Conservation (phyloP, 257 asterid species). For the Fraxinus excelsior region DNA sequence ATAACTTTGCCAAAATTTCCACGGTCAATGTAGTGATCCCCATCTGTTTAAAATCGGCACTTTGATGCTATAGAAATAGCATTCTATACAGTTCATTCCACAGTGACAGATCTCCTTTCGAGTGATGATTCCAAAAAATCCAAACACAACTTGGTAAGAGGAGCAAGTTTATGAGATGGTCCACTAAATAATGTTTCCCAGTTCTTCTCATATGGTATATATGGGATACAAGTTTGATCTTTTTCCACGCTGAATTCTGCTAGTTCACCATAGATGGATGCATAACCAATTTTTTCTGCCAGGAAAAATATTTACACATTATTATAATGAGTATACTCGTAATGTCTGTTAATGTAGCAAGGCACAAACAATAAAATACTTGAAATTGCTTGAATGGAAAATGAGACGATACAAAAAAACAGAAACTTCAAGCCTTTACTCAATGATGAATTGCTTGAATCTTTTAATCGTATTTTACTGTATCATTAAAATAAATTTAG, state of each 20-base stretch:
- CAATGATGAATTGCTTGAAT: too few relatives aligned
- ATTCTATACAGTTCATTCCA: constrained; percentile 31
- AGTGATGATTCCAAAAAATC: constrained; percentile 70
- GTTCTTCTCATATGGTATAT: constrained; percentile 44
- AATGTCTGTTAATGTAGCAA: background rate
- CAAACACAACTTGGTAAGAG: constrained; percentile 68
- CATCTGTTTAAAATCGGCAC: background rate
- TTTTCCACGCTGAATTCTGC: constrained; percentile 52
- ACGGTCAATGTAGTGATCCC: background rate
- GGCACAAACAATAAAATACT: background rate
- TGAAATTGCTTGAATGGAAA: too few relatives aligned
- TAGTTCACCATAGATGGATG: constrained; percentile 75
- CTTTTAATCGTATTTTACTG: too few relatives aligned
- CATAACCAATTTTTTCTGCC: constrained; percentile 63
- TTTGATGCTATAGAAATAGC: background rate
- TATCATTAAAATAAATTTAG: too few relatives aligned
- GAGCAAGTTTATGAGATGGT: constrained; percentile 84
- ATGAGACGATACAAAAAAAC: too few relatives aligned
- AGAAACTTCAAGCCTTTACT: too few relatives aligned
- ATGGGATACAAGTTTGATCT: constrained; percentile 34
- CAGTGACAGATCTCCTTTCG: constrained; percentile 53
- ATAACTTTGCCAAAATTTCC: background rate
- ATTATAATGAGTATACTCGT: background rate
- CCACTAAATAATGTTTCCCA: constrained; percentile 79
- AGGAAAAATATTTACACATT: background rate